These are phyloP conservation scores for Triadica sebifera DNA, from an alignment of 345 rosid species.

Conservation along the genomic window DNA sequence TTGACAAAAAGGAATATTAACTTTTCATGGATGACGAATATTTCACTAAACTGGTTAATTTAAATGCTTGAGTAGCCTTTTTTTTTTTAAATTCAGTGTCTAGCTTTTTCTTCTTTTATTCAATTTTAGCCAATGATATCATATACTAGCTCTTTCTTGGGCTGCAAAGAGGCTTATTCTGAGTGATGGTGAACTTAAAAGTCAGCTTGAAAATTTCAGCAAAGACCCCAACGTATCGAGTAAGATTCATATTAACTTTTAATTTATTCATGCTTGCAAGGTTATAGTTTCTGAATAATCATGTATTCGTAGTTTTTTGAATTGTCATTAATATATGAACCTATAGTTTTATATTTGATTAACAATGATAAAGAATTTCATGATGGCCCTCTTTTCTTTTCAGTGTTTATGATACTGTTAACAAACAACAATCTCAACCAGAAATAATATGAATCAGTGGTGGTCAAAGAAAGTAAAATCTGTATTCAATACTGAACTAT, in stretches of 20 bases:
- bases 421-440: too few species aligned
- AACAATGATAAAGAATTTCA: background rate
- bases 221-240: slow-evolving; percentile 58
- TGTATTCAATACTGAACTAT: too few species aligned
- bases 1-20: background rate
- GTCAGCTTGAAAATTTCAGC: slow-evolving; percentile 57
- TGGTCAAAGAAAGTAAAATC: too few species aligned
- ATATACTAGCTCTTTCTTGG: slow-evolving; percentile 37
- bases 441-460: too few species aligned
- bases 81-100: background rate
- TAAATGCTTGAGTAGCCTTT: background rate
- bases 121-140: background rate
- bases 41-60: background rate
- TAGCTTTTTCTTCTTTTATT: background rate
- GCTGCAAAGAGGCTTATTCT: slow-evolving; percentile 83
- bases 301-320: background rate
- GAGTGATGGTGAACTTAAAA: slow-evolving; percentile 56
- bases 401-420: too few species aligned
- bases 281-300: slow-evolving; percentile 3
- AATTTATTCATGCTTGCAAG: background rate
- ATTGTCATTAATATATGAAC: background rate
- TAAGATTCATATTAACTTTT: slow-evolving; percentile 38
- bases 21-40: background rate
- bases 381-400: too few species aligned
- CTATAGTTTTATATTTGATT: background rate